Evolutionary conservation across 192 early-diverging fungal species (phyloP), one percentile per base, ranked within the genome.

Genomic region (Coemansia javaensis): DNA sequence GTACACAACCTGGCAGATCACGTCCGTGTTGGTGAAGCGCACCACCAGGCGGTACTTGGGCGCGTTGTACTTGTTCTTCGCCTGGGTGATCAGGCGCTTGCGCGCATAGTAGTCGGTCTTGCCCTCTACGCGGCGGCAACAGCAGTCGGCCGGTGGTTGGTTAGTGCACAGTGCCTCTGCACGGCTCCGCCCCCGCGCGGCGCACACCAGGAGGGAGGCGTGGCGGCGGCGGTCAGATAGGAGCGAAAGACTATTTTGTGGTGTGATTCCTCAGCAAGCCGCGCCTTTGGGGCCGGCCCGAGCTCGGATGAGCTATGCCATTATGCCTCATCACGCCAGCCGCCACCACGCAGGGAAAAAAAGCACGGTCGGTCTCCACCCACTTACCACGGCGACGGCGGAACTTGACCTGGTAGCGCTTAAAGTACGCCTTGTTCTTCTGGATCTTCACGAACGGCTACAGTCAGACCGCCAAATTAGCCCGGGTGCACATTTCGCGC

Each of bases 31-130:
- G 84, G 96, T 97, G 90, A 99, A 87, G 52, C 96, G 93, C 56
- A 99, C 96, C 66, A 97, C 93, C 63, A 99, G 78, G 68, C 96
- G 85, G 89, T 97, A 99, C 88, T 99, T 99, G 77, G 94, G 94
- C 47, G 93, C 89, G 88, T 99, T 99, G 91, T 99, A 99, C 84
- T 97, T 99, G 90, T 97, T 95, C 90, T 99, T 99, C 60, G 96
- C 96, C 82, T 99, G 96, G 67, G 86, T 81, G n/a, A 97, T 86
- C 53, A 99, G 82, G 66, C 90, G 85, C 90, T 96, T 97, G 68
- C 96, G 90, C 63, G 96, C 93, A 70, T 95, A 97, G 94, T 97
- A 99, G 85, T 99, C 96, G 75, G 96, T 99, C 88, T 99, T 99
- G 44, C 96, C 94, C 90, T 99, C 94, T 94, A 69, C 46, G 61